Conservation (phyloP, 768 basidiomycete genomes). For the Lentinula sp. region DNA sequence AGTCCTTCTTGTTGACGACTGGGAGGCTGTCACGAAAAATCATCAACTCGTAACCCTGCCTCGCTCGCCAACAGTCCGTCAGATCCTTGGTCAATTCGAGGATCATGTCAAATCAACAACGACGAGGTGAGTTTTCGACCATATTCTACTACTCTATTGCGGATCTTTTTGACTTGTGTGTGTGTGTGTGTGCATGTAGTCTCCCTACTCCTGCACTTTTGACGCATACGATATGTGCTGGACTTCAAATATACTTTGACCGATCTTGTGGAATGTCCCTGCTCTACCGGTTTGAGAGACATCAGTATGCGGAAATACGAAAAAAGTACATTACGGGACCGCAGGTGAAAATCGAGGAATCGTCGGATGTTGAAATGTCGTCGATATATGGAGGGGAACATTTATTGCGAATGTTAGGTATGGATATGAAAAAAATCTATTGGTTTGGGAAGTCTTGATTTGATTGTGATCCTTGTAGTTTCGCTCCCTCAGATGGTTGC, state of each 20-base stretch:
- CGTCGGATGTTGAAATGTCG: conserved; percentile 79
- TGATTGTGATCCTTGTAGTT: conserved; percentile 42
- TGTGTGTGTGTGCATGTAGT: conserved; percentile 23
- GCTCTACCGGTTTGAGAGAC: conserved; percentile 92
- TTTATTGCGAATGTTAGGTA: conserved; percentile 85
- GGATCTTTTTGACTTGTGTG: not conserved
- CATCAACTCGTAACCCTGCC: conserved; percentile 87
- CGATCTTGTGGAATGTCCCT: conserved; percentile 85
- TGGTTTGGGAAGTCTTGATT: conserved; percentile 7
- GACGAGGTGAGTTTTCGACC: conserved; percentile 29
- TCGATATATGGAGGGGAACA: conserved; percentile 93
- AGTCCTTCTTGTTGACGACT: conserved; percentile 88
- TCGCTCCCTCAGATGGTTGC: conserved; percentile 89
- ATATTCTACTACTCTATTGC: not conserved
- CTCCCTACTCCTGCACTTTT: conserved; percentile 66
- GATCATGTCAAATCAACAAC: conserved; percentile 48
- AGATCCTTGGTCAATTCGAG: conserved; percentile 75
- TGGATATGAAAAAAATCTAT: conserved; percentile 16
- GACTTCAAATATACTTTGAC: conserved; percentile 90
- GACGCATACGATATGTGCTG: conserved; percentile 76
- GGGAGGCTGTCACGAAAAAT: conserved; percentile 96
- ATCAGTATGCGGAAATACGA: conserved; percentile 80
- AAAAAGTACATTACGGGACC: conserved; percentile 69
- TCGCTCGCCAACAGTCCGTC: conserved; percentile 68
- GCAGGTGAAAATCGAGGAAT: conserved; percentile 43